Evolutionary conservation across 1,284 basidiomycete genomes (phyloP), one percentile per base, ranked within the genome.

Genomic region (Pseudozyma sp.): DNA sequence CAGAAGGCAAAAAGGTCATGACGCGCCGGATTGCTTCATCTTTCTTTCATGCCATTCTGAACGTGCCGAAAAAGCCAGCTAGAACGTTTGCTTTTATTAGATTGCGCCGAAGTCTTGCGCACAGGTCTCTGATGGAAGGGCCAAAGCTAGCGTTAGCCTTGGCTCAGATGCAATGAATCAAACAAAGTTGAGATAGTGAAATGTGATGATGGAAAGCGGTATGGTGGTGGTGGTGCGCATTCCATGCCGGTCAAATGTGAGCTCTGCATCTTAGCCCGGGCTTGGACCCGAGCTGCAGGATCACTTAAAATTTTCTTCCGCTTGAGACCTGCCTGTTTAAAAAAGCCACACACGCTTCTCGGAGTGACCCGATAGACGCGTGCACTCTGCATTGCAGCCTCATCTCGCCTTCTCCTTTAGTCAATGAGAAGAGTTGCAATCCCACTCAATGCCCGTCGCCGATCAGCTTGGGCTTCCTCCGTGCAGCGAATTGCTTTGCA

Each of bases 211-310:
- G 19, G 51, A 19, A 52, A 11, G 18, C 39, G 39, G 44, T 36
- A 6, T 52, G 19, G 21, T 52, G 19, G 25, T 38, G 35, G 56
- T 50, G 31, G 42, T 42, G 48, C 42, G 53, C 60, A 45, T 56
- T 50, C 53, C 54, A 52, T 56, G 54, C 60, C 60, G 36, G 49
- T 42, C 48, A 31, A 52, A 43, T 25, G 40, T 39, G 21, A 25
- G 12, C 6, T 40, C 25, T 50, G 62, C 60, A 54, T 35, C 14
- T 58, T 38, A 21, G 57, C 47, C 63, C 56, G 63, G 34, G 48
- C 49, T 44, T 45, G 47, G 36, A 59, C 31, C 62, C 62, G 55
- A 65, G 62, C 62, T 65, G 56, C 62, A 65, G 63, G 16, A 34
- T 6, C 13, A 50, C 51, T 59, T 52, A 35, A 56, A 48, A 44